phyloP scores from a whole-genome alignment of 345 rosid species.

The Ceriops tagal region DNA sequence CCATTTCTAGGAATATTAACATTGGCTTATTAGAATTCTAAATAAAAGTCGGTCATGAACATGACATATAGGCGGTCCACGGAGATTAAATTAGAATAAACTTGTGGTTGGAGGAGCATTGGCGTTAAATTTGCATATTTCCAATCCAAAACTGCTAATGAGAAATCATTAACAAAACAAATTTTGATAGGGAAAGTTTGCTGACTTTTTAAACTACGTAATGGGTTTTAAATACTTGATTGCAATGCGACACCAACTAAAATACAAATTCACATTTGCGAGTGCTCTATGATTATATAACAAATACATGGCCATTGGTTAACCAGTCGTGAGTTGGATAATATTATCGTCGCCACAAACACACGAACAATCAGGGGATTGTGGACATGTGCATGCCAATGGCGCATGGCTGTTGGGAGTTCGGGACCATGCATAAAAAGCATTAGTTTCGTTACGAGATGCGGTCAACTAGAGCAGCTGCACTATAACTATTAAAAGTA shows the following conservation, averaged over 20 bases:
- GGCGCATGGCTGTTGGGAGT: too few species aligned
- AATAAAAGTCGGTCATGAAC: constrained; percentile 18
- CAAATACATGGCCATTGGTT: constrained; percentile 13
- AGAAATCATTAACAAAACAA: neutral
- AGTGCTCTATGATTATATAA: neutral
- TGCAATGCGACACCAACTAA: neutral
- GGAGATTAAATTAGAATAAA: constrained; percentile 21
- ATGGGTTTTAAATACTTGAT: neutral
- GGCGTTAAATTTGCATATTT: constrained; percentile 17
- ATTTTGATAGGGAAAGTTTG: constrained; percentile 11
- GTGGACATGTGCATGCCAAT: too few species aligned
- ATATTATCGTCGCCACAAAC: neutral
- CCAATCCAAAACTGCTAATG: constrained; percentile 8
- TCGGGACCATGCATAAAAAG: too few species aligned
- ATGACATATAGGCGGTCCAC: neutral
- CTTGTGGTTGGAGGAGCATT: constrained; percentile 23
- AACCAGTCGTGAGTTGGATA: neutral
- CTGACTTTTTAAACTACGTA: neutral
- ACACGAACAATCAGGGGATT: too few species aligned
- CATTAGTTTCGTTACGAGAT: too few species aligned
- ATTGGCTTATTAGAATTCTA: neutral
- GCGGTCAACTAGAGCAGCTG: too few species aligned
- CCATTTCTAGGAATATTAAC: neutral
- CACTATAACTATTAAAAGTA: too few species aligned
- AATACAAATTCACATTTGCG: neutral